Percentiles rank a stretch among this genome's conserved stretches.
Conservation (phyloP, 2,329 filamentous ascomycete species). For the Verticillium longisporum region DNA sequence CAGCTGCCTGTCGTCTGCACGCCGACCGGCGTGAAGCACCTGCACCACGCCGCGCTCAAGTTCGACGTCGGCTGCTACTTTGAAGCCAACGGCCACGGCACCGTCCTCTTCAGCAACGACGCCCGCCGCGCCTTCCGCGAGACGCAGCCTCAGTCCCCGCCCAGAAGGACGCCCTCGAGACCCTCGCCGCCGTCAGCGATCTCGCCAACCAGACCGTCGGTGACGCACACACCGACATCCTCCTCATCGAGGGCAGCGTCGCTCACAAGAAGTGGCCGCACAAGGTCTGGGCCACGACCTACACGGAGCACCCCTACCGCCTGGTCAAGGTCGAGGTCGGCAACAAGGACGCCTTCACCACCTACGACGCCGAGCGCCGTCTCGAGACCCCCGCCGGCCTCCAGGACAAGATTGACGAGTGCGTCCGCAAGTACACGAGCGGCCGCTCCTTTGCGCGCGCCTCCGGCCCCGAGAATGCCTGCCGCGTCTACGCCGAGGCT, state of each 20-base stretch:
- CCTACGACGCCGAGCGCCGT: conserved; percentile 85
- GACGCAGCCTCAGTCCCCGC: conserved; percentile 84
- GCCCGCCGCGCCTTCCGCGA: conserved; percentile 73
- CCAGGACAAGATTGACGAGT: conserved; percentile 79
- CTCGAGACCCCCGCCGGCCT: conserved; percentile 72
- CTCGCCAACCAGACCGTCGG: conserved; percentile 98
- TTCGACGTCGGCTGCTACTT: conserved; percentile 98
- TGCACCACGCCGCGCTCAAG: conserved; percentile 92
- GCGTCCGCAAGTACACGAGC: conserved; percentile 85
- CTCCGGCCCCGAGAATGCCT: conserved; percentile 91
- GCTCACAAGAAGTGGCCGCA: conserved; percentile 90
- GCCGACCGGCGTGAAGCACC: conserved; percentile 91
- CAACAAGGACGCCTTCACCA: conserved; percentile 83
- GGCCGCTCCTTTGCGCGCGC: conserved; percentile 87
- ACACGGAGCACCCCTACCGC: conserved; percentile 89
- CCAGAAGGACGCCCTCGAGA: conserved; percentile 83
- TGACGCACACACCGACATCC: conserved; percentile 90
- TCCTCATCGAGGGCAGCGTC: conserved; percentile 92
- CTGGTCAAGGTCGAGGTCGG: conserved; percentile 88
- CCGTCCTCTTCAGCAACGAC: conserved; percentile 84
- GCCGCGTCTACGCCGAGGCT: conserved; percentile 93
- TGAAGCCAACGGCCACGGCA: conserved; percentile 96
- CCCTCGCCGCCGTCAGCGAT: conserved; percentile 74
- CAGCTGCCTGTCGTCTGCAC: conserved; percentile 89
- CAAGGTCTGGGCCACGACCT: conserved; percentile 87